phyloP scores from a whole-genome alignment of 805 yeast species.

The Kregervanrija pseudodelftensis region DNA sequence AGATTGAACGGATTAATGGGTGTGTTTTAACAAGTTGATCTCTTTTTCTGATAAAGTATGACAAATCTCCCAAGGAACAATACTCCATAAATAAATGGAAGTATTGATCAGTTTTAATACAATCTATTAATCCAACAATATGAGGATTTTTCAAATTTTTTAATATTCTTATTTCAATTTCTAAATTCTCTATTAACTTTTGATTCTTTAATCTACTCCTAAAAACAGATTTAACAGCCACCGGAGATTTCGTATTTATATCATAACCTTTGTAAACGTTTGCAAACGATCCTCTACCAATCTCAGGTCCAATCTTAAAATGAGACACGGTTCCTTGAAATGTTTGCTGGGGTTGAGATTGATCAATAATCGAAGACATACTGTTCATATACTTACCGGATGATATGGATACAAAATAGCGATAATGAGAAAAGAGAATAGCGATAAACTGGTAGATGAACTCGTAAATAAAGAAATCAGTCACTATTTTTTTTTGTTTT shows the following conservation, averaged over 20 bases:
- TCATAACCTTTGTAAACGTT: conserved; percentile 83
- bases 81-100: conserved; percentile 94
- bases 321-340: conserved; percentile 30
- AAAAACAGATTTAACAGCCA: conserved; percentile 85
- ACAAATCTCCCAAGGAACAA: conserved; percentile 90
- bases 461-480: too few species aligned
- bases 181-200: conserved; percentile 83
- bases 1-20: conserved; percentile 69
- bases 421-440: too few species aligned
- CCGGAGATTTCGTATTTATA: conserved; percentile 43
- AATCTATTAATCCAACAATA: conserved; percentile 80
- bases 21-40: conserved; percentile 64
- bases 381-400: too few species aligned
- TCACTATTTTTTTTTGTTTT: too few species aligned
- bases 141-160: conserved; percentile 90
- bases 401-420: too few species aligned
- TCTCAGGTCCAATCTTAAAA: conserved; percentile 67
- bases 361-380: too few species aligned
- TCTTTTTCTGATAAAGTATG: conserved; percentile 75
- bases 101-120: conserved; percentile 64
- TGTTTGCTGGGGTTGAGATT: neutral
- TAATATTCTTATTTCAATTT: conserved; percentile 83
- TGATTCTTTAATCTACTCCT: conserved; percentile 76
- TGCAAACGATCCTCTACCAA: conserved; percentile 95
- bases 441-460: too few species aligned